A percentile compares a stretch with the other conserved stretches of the same genome.
These are phyloP conservation scores for Piedraia hortae DNA, from an alignment of 2,329 filamentous ascomycete species.

Conservation along the genomic window DNA sequence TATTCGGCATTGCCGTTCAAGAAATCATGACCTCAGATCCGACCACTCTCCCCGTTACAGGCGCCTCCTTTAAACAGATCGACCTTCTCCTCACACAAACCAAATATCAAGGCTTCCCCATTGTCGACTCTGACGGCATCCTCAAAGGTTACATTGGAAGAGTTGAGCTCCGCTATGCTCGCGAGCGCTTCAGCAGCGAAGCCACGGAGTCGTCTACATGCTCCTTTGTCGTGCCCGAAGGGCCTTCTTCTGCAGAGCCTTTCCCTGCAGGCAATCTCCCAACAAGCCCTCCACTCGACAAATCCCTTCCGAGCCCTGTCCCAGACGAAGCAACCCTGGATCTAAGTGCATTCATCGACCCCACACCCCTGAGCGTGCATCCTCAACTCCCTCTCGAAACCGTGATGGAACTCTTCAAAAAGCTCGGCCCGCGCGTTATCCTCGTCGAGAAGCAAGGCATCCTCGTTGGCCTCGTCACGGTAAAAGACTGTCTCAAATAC, in stretches of 20 bases:
- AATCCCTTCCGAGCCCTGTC: constrained; percentile 11
- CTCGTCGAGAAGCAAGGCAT: constrained; percentile 72
- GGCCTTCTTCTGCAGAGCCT: constrained; percentile 4
- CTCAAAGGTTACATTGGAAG: constrained; percentile 79
- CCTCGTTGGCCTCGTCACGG: constrained; percentile 63
- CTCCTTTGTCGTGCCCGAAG: constrained; percentile 30
- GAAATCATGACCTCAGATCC: constrained; percentile 52
- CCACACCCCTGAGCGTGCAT: constrained; percentile 71
- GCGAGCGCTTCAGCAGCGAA: constrained; percentile 50
- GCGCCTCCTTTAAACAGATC: constrained; percentile 46
- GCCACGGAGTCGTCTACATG: constrained; percentile 44
- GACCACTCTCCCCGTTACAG: constrained; percentile 43
- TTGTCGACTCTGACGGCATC: constrained; percentile 45
- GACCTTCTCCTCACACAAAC: constrained; percentile 52
- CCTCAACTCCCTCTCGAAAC: constrained; percentile 80
- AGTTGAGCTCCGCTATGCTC: constrained; percentile 72
- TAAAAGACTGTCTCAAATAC: constrained; percentile 91
- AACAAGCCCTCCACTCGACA: too few relatives aligned
- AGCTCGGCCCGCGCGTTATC: constrained; percentile 83
- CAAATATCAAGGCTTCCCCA: constrained; percentile 75
- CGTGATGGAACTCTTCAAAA: constrained; percentile 95
- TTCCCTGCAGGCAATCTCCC: too few relatives aligned
- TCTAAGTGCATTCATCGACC: constrained; percentile 66
- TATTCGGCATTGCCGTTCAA: constrained; percentile 81
- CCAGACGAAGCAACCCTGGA: constrained; percentile 36